Base-by-base conservation (phyloP, 176 grass and related monocot genomes). In the Hordeum marinum region DNA sequence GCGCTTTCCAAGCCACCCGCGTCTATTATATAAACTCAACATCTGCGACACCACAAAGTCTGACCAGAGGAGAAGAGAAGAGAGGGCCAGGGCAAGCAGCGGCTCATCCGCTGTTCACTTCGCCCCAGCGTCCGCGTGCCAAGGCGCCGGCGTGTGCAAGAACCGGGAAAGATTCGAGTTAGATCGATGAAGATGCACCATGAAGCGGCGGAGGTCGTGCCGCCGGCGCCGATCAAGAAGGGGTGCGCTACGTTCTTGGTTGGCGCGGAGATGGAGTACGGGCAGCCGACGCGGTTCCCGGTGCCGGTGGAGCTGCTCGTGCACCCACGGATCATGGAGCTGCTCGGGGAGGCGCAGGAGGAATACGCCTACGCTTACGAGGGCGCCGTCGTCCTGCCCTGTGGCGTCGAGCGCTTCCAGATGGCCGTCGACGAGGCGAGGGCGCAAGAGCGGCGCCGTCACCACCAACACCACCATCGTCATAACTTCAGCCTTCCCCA, bases 311-410 rank as follows among this genome's bases (percentile, higher is more conserved):
- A 35, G 74, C 46, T 52, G 14, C 83, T 85, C 34, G 74, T 36
- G 9, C 75, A 78, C 75, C 83, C 63, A 15, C 63, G 24, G 63
- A 75, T 85, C 75, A 26, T 70, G 50, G 75, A 79, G 84, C 75
- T 87, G 23, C 85, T 87, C 43, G 31, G 8, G 42, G 85, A 86
- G 77, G 77, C 85, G 42, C 21, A 18, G 13, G 68, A 78, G 54
- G 11, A 34, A 45, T 75, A 75, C 71, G 71, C 25, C 24, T 74
- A 50, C 71, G 71, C 42, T 7, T 7, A 74, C 71, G 71, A 50
- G 25, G 72, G 72, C 72, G 72, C 45, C 45, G 20, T 75, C 26
- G 45, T 75, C 45, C 4, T 75, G 25, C 72, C 72, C 45, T 75
- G 72, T 27, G 45, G 72, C 26, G 4, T 75, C 45, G 72, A 54